phyloP scores from a whole-genome alignment of 768 basidiomycete genomes.

The Zangia roseola region DNA sequence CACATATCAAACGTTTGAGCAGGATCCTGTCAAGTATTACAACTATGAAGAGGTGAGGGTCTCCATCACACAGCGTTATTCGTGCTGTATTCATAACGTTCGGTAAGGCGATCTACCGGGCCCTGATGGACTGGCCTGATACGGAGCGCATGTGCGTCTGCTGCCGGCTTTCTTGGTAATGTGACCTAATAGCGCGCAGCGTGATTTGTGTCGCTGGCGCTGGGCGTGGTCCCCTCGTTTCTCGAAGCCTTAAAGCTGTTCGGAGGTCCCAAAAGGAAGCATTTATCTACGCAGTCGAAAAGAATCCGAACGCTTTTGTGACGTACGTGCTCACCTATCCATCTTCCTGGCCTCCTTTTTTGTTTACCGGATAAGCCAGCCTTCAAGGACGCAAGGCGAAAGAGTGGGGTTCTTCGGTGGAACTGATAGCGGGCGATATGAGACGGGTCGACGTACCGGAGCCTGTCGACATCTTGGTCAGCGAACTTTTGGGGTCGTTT shows the following conservation, averaged over 20 bases:
- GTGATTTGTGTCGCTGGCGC: conserved; percentile 92
- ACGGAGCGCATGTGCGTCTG: conserved; percentile 59
- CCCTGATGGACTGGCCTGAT: conserved; percentile 69
- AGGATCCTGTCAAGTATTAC: conserved; percentile 94
- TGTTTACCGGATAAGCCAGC: conserved; percentile 40
- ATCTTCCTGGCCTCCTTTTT: conserved; percentile 8
- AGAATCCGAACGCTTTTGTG: conserved; percentile 94
- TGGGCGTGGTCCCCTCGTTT: conserved; percentile 90
- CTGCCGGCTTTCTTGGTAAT: conserved; percentile 15
- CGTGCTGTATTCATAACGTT: conserved; percentile 8
- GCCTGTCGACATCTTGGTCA: conserved; percentile 88
- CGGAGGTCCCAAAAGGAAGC: conserved; percentile 61
- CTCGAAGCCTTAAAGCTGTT: conserved; percentile 77
- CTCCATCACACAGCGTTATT: conserved; percentile 9
- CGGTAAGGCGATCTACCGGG: conserved; percentile 72
- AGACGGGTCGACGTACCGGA: conserved; percentile 79
- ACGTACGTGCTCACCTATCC: conserved; percentile 64
- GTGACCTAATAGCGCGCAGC: conserved; percentile 40
- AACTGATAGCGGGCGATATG: conserved; percentile 95
- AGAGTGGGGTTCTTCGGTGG: conserved; percentile 83
- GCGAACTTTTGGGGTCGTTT: conserved; percentile 94
- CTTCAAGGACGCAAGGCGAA: conserved; percentile 76
- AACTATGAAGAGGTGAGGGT: conserved; percentile 85
- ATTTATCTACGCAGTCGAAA: conserved; percentile 86
- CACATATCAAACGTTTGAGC: conserved; percentile 97